Conservation (phyloP, 331 rosid genomes). For the Arachis monticola region DNA sequence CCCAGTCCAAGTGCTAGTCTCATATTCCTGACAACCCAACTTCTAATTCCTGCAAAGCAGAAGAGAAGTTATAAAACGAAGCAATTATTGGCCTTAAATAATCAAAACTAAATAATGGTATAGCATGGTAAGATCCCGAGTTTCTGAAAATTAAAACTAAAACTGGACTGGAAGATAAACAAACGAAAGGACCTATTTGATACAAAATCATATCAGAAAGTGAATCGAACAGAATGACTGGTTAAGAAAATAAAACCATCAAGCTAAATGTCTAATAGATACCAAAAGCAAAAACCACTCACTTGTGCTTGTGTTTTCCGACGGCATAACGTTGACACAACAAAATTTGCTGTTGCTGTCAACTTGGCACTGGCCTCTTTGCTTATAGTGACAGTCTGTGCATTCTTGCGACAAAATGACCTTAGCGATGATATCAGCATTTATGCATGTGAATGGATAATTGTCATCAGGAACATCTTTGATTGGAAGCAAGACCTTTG, state of each 20-base stretch:
- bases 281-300: too few relatives aligned
- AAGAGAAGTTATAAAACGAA: not conserved
- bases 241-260: too few relatives aligned
- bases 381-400: fast-evolving
- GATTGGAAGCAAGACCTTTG: not conserved
- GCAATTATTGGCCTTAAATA: not conserved
- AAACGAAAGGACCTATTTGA: not conserved
- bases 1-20: not conserved
- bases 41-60: not conserved
- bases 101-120: not conserved
- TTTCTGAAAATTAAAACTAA: too few relatives aligned
- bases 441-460: not conserved
- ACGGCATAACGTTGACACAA: not conserved
- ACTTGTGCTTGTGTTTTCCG: too few relatives aligned
- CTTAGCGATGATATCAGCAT: fast-evolving
- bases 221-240: too few relatives aligned
- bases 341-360: not conserved
- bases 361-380: slow-evolving; percentile 21
- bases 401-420: not conserved
- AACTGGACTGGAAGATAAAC: not conserved
- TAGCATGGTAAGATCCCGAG: not conserved
- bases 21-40: not conserved
- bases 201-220: not conserved
- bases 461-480: not conserved
- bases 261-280: too few relatives aligned